Conservation (phyloP, 805 yeast species). For the Ogataea kodamae region DNA sequence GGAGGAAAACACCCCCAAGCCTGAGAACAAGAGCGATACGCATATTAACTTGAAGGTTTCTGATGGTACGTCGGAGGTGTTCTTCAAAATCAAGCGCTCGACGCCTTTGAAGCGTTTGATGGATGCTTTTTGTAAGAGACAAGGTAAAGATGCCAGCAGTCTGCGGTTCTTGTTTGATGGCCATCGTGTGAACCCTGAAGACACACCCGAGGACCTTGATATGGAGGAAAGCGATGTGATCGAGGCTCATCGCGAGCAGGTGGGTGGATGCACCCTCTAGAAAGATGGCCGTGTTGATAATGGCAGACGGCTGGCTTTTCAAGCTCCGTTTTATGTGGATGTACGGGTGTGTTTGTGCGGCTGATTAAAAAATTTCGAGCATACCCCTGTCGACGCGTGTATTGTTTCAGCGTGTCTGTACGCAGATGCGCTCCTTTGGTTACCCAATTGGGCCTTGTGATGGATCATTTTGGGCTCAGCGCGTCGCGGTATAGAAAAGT, state of each 20-base stretch:
- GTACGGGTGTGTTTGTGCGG: constrained; percentile 2
- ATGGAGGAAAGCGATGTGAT: constrained; percentile 95
- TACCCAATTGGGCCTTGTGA: constrained; percentile 7
- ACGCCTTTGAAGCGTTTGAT: constrained; percentile 92
- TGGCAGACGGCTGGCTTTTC: too few relatives aligned
- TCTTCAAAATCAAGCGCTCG: constrained; percentile 88
- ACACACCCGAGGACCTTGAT: constrained; percentile 90
- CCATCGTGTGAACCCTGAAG: constrained; percentile 78
- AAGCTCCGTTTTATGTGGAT: constrained; percentile 1
- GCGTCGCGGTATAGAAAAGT: constrained; percentile 6
- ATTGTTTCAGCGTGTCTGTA: constrained; percentile 8
- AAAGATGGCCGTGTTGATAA: constrained; percentile 3
- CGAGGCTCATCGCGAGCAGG: constrained; percentile 96
- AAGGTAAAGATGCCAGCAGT: constrained; percentile 80
- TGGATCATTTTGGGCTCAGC: constrained; percentile 9
- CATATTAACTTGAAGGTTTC: constrained; percentile 93
- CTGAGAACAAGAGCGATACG: constrained; percentile 43
- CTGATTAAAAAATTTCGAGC: too few relatives aligned
- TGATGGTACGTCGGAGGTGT: constrained; percentile 90
- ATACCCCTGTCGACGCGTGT: constrained; percentile 12
- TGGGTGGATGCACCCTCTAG: constrained; percentile 46
- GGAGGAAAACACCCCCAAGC: constrained; percentile 31
- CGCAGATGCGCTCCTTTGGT: constrained; percentile 9
- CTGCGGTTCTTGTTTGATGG: constrained; percentile 93
- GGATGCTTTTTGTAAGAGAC: constrained; percentile 98